Conservation (phyloP, 345 rosid genomes). For the Lepidium aucheri region DNA sequence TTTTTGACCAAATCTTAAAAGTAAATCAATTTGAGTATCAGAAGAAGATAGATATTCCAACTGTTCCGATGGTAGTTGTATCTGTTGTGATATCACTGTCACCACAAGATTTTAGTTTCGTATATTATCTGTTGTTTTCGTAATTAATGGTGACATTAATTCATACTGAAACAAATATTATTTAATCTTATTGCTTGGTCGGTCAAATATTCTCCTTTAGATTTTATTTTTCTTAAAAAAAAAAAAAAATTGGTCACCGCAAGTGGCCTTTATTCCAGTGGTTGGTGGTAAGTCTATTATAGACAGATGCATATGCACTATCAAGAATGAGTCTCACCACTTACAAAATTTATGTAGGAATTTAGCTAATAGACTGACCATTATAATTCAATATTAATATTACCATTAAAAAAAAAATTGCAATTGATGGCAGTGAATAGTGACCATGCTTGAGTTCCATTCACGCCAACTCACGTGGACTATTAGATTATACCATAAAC, state of each 20-base stretch:
- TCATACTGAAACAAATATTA: background rate
- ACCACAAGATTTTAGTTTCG: background rate
- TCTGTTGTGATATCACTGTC: background rate
- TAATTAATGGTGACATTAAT: too few relatives aligned
- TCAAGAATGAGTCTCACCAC: too few relatives aligned
- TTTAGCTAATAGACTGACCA: too few relatives aligned
- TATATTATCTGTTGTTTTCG: background rate
- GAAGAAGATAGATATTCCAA: conserved; percentile 6
- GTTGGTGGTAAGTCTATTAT: too few relatives aligned
- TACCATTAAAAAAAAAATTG: too few relatives aligned
- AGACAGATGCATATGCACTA: too few relatives aligned
- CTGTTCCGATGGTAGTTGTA: conserved; percentile 15
- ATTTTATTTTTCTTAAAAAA: background rate
- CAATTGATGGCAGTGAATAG: background rate
- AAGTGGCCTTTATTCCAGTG: too few relatives aligned
- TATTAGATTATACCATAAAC: background rate
- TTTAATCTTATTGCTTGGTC: background rate
- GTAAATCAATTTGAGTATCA: conserved; percentile 9
- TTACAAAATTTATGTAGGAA: too few relatives aligned
- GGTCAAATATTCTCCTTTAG: background rate
- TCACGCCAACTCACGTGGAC: background rate
- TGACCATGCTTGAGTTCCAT: background rate
- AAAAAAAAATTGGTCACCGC: background rate
- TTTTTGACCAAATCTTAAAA: conserved; percentile 13
- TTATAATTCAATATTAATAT: too few relatives aligned